Evolutionary conservation across 371 early-diverging fungal genomes (phyloP).

Genomic region (Furculomyces boomerangus): DNA sequence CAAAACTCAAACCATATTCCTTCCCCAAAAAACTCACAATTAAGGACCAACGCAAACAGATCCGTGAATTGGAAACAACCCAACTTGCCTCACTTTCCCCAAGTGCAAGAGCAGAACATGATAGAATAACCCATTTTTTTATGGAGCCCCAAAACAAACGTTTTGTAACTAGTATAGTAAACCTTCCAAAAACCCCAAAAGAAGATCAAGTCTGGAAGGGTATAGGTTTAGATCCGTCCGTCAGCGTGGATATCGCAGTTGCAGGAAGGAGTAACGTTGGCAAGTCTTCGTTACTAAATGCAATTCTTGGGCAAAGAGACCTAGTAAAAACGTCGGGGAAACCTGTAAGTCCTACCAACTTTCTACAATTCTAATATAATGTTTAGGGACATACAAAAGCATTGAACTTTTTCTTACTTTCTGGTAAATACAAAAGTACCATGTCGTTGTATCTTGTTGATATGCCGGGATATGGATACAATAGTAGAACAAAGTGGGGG

Average conservation of each 20-base stretch:
- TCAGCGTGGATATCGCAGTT: constrained; percentile 56
- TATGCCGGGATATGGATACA: constrained; percentile 67
- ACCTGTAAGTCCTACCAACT: constrained; percentile 13
- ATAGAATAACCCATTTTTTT: too few relatives aligned
- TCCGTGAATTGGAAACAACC: too few relatives aligned
- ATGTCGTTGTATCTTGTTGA: constrained; percentile 41
- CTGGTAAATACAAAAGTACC: constrained; percentile 10
- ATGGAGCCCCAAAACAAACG: too few relatives aligned
- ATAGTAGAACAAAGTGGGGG: constrained; percentile 55
- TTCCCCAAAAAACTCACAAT: too few relatives aligned
- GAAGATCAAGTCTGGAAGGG: too few relatives aligned
- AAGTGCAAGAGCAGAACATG: too few relatives aligned
- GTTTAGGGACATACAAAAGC: constrained; percentile 39
- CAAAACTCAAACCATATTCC: too few relatives aligned
- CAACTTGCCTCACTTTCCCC: too few relatives aligned
- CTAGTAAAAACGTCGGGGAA: constrained; percentile 54
- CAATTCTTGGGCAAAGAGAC: constrained; percentile 31
- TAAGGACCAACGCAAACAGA: too few relatives aligned
- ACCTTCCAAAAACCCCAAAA: too few relatives aligned
- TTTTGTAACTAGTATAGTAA: too few relatives aligned
- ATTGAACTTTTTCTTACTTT: constrained; percentile 46
- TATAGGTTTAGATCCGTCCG: too few relatives aligned
- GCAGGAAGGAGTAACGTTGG: constrained; percentile 66
- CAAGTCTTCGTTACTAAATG: constrained; percentile 54
- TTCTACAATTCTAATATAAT: neutral